phyloP scores from a whole-genome alignment of 2,329 filamentous ascomycete species.

The Allantophomopsis cytisporea region DNA sequence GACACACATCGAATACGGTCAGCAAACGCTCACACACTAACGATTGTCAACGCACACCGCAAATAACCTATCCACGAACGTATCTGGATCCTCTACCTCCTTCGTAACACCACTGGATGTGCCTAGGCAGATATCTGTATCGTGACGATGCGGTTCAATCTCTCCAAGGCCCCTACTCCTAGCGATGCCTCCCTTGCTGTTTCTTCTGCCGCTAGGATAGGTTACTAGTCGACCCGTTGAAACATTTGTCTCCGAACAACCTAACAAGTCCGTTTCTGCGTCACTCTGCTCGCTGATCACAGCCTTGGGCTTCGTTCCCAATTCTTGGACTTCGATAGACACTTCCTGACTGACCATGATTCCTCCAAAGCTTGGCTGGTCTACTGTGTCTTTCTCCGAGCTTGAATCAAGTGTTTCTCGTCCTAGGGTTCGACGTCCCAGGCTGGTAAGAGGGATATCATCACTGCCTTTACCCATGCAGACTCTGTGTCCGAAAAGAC shows the following conservation, averaged over 20 bases:
- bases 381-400: conserved; percentile 8
- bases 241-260: no score
- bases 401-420: conserved; percentile 4
- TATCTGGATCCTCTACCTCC: conserved; percentile 5
- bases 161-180: no score
- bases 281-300: background rate
- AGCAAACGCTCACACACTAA: no score
- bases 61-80: conserved; percentile 6
- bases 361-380: conserved; percentile 28
- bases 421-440: background rate
- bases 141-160: no score
- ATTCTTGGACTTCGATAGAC: conserved; percentile 31
- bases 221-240: no score
- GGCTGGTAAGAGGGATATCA: background rate
- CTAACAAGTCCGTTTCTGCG: no score
- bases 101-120: conserved; percentile 1
- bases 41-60: conserved; percentile 1
- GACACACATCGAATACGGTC: no score
- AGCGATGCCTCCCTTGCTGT: no score
- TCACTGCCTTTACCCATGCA: background rate
- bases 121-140: no score
- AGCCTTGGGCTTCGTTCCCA: conserved; percentile 5
- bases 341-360: conserved; percentile 52
- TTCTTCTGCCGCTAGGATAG: no score
- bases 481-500: background rate